Base-by-base conservation (phyloP, 2,329 filamentous ascomycete species). In the Pseudogymnoascus sp. region DNA sequence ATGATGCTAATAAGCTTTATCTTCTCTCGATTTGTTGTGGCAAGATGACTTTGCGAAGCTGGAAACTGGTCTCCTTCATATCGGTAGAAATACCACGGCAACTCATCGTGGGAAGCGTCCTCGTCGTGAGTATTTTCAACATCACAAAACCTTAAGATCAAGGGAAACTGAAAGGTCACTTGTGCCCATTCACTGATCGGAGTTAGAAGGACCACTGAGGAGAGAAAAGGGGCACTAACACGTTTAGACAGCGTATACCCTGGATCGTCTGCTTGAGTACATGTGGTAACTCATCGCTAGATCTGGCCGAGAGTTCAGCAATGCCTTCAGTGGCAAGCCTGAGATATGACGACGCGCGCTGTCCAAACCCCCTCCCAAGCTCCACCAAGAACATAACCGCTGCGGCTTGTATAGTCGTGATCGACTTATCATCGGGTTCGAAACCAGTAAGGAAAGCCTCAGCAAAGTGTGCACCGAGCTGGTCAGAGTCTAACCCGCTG, bases 371-470 rank as follows among this genome's bases (percentile, higher is more conserved):
- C 26, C 67, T 67, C 36, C 69, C 68, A 40, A 65, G 70, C 36
- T 72, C 71, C 5, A 72, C 68, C 44, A 74, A 62, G 60, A 73
- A 73, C 68, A 74, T 70, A 7, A 74, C 68, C 1, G 69, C 72
- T 62, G 73, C 69, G 11, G 71, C 68, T 64, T 74, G 72, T 50
- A 71, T 69, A 1, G 63, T 71, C 11, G 72, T 69, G 17, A 74
- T 64, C 2, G 42, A 67, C 10, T 61, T 64, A 42, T 72, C 71
- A 13, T 67, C 53, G 1, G 67, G 60, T 47, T 71, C 66, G 19
- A 74, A 68, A 0, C 50, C 60, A 2, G 17, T 28, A 8, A 68
- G 66, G 4, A 67, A 71, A 11, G 68, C 69, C 38, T 73, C 69
- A 23, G 63, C 66, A 44, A 74, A 74, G 3, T 69, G 65, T 4